phyloP scores from a whole-genome alignment of 768 basidiomycete species.

The Amanita muscaria region DNA sequence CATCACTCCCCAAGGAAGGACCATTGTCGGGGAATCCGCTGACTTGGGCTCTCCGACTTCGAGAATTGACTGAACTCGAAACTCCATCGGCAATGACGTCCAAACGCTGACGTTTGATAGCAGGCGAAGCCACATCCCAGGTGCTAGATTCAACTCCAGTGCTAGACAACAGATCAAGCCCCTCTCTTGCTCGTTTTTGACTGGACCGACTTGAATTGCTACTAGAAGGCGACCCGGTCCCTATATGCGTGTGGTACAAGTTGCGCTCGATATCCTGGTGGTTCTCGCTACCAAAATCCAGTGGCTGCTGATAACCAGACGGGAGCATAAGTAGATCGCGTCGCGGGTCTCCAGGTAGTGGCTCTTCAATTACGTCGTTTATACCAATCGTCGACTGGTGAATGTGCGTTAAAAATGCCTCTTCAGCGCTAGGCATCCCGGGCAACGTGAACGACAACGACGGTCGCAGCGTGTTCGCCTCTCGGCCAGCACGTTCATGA shows the following conservation, averaged over 20 bases:
- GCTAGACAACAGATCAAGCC: neutral
- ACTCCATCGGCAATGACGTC: neutral
- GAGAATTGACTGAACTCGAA: too few relatives aligned
- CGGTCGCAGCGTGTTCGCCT: neutral
- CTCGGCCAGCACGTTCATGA: neutral
- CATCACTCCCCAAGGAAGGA: neutral
- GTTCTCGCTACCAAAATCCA: neutral
- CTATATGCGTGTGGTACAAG: neutral
- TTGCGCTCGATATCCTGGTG: neutral
- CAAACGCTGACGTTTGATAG: constrained; percentile 4
- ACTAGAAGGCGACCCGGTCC: neutral
- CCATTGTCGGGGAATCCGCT: too few relatives aligned
- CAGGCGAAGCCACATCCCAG: neutral
- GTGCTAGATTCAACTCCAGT: neutral
- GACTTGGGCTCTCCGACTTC: too few relatives aligned
- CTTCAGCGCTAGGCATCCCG: neutral
- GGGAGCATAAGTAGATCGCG: neutral
- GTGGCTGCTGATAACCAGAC: neutral
- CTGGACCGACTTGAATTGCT: constrained; percentile 4
- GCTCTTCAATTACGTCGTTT: neutral
- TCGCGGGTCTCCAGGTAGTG: neutral
- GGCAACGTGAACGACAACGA: neutral
- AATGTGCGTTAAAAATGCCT: constrained; percentile 2
- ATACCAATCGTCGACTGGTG: neutral
- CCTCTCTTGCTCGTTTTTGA: neutral